Conservation (phyloP, 495 filamentous ascomycete species). For the Penicillium cosmopolitanum region DNA sequence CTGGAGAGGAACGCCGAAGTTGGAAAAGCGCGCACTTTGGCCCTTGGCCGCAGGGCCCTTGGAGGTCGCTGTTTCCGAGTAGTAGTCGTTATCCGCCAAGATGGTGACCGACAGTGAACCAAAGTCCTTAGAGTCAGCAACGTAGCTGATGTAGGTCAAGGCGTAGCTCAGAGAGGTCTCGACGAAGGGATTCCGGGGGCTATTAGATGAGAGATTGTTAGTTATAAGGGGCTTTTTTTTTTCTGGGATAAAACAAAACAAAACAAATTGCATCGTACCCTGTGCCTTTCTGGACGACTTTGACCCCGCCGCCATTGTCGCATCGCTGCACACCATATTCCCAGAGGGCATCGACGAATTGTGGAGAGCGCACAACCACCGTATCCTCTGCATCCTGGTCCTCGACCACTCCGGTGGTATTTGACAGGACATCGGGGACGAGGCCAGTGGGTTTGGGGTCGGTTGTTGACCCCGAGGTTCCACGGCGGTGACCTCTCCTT, state of each 20-base stretch:
- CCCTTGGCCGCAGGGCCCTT: conserved; percentile 29
- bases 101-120: conserved; percentile 78
- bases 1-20: conserved; percentile 74
- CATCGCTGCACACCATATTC: conserved; percentile 74
- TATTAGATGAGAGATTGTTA: conserved; percentile 18
- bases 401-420: conserved; percentile 11
- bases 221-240: not conserved
- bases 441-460: conserved; percentile 17
- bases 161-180: conserved; percentile 88
- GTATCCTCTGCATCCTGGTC: conserved; percentile 47
- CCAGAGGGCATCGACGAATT: conserved; percentile 87
- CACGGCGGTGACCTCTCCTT: conserved; percentile 36
- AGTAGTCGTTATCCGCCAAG: conserved; percentile 94
- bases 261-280: conserved; percentile 53
- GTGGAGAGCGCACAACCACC: conserved; percentile 85
- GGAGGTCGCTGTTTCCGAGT: conserved; percentile 68
- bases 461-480: conserved; percentile 26
- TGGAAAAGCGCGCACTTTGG: conserved; percentile 61
- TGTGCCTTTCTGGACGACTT: conserved; percentile 71
- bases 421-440: conserved; percentile 13
- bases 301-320: conserved; percentile 72
- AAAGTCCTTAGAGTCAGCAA: conserved; percentile 58
- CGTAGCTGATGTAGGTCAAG: conserved; percentile 74
- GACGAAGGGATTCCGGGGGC: conserved; percentile 76
- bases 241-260: not conserved